These are phyloP conservation scores for Amaranthus hypochondriacus DNA, from an alignment of 148 eudicot genomes.

Conservation along the genomic window DNA sequence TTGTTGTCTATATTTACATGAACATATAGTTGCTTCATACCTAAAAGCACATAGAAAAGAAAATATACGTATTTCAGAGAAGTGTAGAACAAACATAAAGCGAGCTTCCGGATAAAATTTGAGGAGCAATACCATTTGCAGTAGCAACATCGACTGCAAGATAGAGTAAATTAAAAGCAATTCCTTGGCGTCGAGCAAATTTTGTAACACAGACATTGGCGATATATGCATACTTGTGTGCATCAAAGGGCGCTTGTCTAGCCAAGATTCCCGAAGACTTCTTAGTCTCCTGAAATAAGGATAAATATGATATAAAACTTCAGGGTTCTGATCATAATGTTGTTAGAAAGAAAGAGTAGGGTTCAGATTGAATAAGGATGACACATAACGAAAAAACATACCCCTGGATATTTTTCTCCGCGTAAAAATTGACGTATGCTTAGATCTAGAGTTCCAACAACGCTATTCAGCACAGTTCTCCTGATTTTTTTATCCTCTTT, in stretches of 20 bases:
- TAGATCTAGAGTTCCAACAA: conserved; percentile 77
- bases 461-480: conserved; percentile 77
- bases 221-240: conserved; percentile 63
- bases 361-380: conserved; percentile 4
- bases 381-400: conserved; percentile 20
- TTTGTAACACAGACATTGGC: conserved; percentile 74
- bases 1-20: conserved; percentile 76
- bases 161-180: conserved; percentile 65
- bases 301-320: not conserved
- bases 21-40: conserved; percentile 65
- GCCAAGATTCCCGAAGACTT: conserved; percentile 42
- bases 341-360: not conserved
- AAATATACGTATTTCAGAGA: not conserved
- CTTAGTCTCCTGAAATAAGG: conserved; percentile 43
- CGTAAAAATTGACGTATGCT: conserved; percentile 60
- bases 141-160: conserved; percentile 55
- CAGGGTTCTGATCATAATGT: not conserved
- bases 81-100: conserved; percentile 7
- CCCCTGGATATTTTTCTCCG: conserved; percentile 82
- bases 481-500: conserved; percentile 57
- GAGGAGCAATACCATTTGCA: conserved; percentile 38
- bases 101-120: not conserved
- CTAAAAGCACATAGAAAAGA: conserved; percentile 24
- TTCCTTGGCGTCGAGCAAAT: conserved; percentile 62
- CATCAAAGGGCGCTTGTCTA: conserved; percentile 48